Base-by-base conservation (phyloP, 1,139 yeast species). In the Debaryomycetaceae sp. region DNA sequence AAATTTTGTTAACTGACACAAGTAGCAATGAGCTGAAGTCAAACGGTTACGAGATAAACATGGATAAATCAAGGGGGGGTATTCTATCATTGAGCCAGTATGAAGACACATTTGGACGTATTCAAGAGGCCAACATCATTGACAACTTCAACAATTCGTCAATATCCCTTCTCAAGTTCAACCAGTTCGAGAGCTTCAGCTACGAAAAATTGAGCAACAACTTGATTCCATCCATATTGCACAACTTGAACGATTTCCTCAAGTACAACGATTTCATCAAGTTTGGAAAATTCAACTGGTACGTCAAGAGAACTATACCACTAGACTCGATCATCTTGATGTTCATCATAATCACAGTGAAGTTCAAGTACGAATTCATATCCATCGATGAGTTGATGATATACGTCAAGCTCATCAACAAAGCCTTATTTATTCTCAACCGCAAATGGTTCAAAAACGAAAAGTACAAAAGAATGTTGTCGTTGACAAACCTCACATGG, bases 261-360 rank as follows among this genome's bases (percentile, higher is more conserved):
- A 68, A 73, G 55, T 73, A 73, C 51, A 73, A 73, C 51, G 78
- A 73, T 52, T 73, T 73, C 46, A 68, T 73, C 50, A 73, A 73
- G 46, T 68, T 75, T 52, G 80, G 80, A 0, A 72, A 68, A 47
- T 81, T 68, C 58, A 81, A 80, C 54, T 81, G 85, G 85, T 81
- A 78, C 50, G 72, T 80, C 42, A 76, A 80, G 53, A 66, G 83
- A 43, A 77, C 80, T 5, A 73, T 81, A 42, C 86, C 86, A 4
- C 66, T 80, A 44, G 85, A 81, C 57, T 79, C 83, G n/a, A 71
- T 81, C 8, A 76, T 80, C 23, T 60, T 80, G 45, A 63, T 80
- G 51, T 68, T 78, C 53, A 75, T 79, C 22, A 75, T 80, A 24
- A 67, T 81, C 41, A 70, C 78, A 1, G 75, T 80, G 6, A 82